Evolutionary conservation across 257 asterid genomes (phyloP).

Genomic region (Agastache rugosa): DNA sequence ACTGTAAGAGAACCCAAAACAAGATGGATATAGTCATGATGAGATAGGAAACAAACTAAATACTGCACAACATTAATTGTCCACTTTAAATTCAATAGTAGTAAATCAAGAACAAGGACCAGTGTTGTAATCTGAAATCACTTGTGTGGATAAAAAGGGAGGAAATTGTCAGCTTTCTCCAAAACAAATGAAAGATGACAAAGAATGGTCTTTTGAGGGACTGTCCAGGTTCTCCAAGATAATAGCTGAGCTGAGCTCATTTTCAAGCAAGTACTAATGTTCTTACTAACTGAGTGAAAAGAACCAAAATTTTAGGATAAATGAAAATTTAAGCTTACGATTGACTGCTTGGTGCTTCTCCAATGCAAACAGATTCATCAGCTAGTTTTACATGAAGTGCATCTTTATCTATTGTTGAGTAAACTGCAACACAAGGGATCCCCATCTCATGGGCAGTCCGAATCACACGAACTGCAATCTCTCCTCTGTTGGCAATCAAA

Average conservation of each 20-base stretch:
- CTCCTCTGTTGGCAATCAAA: slow-evolving; percentile 97
- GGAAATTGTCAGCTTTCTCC: too few relatives aligned
- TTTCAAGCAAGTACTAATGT: neutral
- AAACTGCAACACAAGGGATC: slow-evolving; percentile 96
- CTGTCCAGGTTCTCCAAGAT: neutral
- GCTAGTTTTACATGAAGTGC: slow-evolving; percentile 98
- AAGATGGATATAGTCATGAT: neutral
- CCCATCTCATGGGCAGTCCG: slow-evolving; percentile 99
- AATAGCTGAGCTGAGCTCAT: neutral
- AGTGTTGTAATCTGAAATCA: too few relatives aligned
- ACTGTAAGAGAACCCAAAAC: slow-evolving; percentile 52
- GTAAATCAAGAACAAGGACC: slow-evolving; percentile 4
- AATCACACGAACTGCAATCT: slow-evolving; percentile 96
- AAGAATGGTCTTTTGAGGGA: too few relatives aligned
- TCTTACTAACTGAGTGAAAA: neutral
- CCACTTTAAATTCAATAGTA: neutral
- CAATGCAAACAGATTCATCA: slow-evolving; percentile 97
- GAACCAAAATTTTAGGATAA: neutral
- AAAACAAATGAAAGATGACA: too few relatives aligned
- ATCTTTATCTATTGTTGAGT: slow-evolving; percentile 93
- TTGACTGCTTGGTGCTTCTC: slow-evolving; percentile 98
- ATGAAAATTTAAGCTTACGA: slow-evolving; percentile 61
- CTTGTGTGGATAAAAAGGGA: too few relatives aligned
- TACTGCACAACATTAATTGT: neutral
- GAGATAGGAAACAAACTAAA: slow-evolving; percentile 12